Evolutionary conservation across 345 rosid species (phyloP).

Genomic region (Nasturtium officinale): DNA sequence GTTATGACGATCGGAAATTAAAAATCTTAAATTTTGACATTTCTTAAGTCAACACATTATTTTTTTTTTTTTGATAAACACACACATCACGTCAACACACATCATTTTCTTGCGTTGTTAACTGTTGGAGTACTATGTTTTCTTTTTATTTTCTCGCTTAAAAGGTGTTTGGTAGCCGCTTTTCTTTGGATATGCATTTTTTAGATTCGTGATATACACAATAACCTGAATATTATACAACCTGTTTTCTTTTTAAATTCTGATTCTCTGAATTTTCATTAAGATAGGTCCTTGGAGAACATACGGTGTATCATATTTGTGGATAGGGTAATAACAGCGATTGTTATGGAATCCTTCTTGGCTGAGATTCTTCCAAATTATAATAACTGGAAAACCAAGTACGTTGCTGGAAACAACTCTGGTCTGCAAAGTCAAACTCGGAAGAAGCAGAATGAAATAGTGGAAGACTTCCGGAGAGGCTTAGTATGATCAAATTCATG

Average conservation of each 20-base stretch:
- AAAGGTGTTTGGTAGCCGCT: too few relatives aligned
- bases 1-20: not conserved
- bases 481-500: conserved; percentile 48
- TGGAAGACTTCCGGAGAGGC: conserved; percentile 80
- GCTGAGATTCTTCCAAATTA: conserved; percentile 60
- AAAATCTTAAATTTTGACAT: not conserved
- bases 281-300: conserved; percentile 56
- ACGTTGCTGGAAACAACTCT: conserved; percentile 72
- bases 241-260: too few relatives aligned
- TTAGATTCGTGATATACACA: too few relatives aligned
- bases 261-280: conserved; percentile 4
- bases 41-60: not conserved
- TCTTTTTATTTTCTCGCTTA: too few relatives aligned
- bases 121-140: too few relatives aligned
- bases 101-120: too few relatives aligned
- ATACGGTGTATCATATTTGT: conserved; percentile 85
- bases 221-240: not conserved
- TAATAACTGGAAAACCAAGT: conserved; percentile 62
- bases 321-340: conserved; percentile 71
- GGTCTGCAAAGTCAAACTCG: conserved; percentile 61
- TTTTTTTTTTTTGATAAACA: too few relatives aligned
- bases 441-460: conserved; percentile 69
- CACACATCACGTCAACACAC: too few relatives aligned
- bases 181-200: too few relatives aligned
- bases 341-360: conserved; percentile 60